Conservation (phyloP, 1,139 yeast species). For the Lodderomyces metapsilosis region DNA sequence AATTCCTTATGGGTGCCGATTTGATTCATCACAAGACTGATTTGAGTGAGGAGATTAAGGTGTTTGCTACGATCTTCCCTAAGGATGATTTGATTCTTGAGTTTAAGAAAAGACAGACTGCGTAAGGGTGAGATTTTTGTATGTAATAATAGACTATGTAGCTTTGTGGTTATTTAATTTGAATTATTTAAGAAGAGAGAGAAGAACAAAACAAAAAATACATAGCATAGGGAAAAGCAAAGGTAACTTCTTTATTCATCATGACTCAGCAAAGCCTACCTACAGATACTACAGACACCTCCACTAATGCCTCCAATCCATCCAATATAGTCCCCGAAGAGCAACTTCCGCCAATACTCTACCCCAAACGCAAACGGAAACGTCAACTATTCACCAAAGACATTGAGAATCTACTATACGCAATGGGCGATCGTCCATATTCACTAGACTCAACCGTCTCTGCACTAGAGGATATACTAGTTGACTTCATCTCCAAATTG, state of each 20-base stretch:
- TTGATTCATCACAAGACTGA: constrained; percentile 80
- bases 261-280: not conserved
- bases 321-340: too few species aligned
- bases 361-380: constrained; percentile 24
- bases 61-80: constrained; percentile 97
- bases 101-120: constrained; percentile 59
- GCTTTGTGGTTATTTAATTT: constrained; percentile 1
- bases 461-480: constrained; percentile 79
- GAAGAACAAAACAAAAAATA: not conserved
- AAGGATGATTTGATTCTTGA: constrained; percentile 85
- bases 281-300: not conserved
- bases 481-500: constrained; percentile 71
- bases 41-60: constrained; percentile 85
- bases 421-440: constrained; percentile 82
- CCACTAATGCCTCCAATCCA: not conserved
- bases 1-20: constrained; percentile 76
- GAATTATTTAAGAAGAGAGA: not conserved
- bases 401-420: constrained; percentile 72
- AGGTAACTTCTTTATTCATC: not conserved
- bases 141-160: not conserved
- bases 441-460: constrained; percentile 78
- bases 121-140: constrained; percentile 23
- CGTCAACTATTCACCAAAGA: constrained; percentile 58
- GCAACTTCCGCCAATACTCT: constrained; percentile 14
- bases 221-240: too few species aligned